A percentile compares a stretch with the other conserved stretches of the same genome.
Conservation (phyloP, 441 rosid genomes). For the Erodium moschatum region DNA sequence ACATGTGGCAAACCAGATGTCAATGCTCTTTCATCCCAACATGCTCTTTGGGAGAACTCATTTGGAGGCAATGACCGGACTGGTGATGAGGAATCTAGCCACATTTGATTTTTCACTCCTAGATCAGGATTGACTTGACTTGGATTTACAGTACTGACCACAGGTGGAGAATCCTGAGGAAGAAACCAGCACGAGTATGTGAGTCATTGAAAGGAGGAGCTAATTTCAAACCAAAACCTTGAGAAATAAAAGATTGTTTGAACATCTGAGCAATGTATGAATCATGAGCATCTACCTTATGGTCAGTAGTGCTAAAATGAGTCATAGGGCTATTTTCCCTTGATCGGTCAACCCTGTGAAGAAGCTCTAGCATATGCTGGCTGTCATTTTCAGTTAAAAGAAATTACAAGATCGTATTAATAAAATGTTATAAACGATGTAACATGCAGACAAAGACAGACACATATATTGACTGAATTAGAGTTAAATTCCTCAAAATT, state of each 20-base stretch:
- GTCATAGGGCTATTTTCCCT: slow-evolving; percentile 35
- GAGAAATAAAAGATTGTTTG: slow-evolving; percentile 46
- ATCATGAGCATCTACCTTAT: slow-evolving; percentile 40
- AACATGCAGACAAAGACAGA: neutral
- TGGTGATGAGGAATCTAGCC: neutral
- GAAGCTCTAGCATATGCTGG: slow-evolving; percentile 74
- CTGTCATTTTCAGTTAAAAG: slow-evolving; percentile 8
- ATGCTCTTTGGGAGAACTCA: neutral
- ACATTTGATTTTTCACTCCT: neutral
- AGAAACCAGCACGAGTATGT: neutral
- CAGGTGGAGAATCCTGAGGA: slow-evolving; percentile 12
- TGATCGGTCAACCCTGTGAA: slow-evolving; percentile 52
- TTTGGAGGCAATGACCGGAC: neutral
- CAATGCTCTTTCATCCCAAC: slow-evolving; percentile 18
- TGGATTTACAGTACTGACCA: neutral
- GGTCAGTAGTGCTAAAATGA: slow-evolving; percentile 33
- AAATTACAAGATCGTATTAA: neutral
- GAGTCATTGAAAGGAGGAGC: neutral
- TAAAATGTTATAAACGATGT: slow-evolving; percentile 4
- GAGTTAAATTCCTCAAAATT: neutral
- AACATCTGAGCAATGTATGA: slow-evolving; percentile 42
- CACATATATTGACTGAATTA: neutral
- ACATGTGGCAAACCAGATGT: slow-evolving; percentile 37
- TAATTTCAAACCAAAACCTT: slow-evolving; percentile 68
- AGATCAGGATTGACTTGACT: neutral